Base-by-base conservation (phyloP, 1,284 basidiomycete species). In the Malassezia arunalokei region DNA sequence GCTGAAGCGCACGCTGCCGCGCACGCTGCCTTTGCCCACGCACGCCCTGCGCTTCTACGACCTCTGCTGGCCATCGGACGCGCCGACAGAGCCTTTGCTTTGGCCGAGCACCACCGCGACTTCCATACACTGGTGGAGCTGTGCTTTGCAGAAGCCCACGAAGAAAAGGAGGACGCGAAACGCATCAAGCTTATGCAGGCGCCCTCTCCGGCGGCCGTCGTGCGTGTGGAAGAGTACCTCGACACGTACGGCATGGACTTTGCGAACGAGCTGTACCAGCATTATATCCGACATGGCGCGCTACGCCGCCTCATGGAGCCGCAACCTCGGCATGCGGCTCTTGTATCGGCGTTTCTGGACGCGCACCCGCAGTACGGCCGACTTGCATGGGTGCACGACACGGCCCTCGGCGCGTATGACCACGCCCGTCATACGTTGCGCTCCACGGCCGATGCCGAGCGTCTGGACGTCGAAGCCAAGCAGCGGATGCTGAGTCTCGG, bases 401-500 rank as follows among this genome's bases (percentile, higher is more conserved):
- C 96, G 40, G 82, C 82, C 0, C 82, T 84, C 56, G 77, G 77
- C 17, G 78, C 81, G 35, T 87, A 82, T 68, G 80, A 78, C 7
- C 74, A 76, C 3, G 87, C 88, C 2, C 82, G 84, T 1, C 65
- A 74, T 14, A 79, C 83, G 9, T 76, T 96, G 35, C 51, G 54
- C 11, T 64, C 68, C 14, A 86, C 85, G 57, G 79, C 85, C 5
- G 74, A 76, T 12, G 69, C 74, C 20, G 82, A 82, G 6, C 74
- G 73, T 3, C 83, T 83, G 75, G 32, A 40, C 11, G 15, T 62
- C 32, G 33, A 38, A 15, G 58, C 59, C 38, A 43, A 68, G 39
- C 44, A 94, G 87, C 77, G 92, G 44, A 84, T 90, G 79, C 79
- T 92, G 49, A 91, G 88, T 65, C 81, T 98, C 29, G 85, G 85